These are phyloP conservation scores for Amylocystis lapponica DNA, from an alignment of 768 basidiomycete genomes.

Conservation along the genomic window DNA sequence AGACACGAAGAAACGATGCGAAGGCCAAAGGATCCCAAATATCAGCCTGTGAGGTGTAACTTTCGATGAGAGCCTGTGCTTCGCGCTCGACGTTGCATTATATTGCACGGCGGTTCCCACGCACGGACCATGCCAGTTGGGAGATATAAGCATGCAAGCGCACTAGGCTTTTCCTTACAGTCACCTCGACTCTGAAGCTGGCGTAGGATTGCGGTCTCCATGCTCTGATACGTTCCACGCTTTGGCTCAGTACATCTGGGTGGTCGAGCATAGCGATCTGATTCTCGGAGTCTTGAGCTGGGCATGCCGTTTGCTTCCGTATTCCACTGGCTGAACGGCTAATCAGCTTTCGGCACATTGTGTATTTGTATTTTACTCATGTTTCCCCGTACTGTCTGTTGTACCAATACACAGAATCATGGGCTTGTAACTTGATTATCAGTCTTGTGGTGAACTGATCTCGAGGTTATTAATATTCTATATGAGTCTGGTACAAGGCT, in stretches of 20 bases:
- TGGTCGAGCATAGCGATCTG: constrained; percentile 46
- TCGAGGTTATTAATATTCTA: no score
- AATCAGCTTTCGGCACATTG: constrained; percentile 71
- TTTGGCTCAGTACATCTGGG: constrained; percentile 19
- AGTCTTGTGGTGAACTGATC: no score
- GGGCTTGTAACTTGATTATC: no score
- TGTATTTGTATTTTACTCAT: no score
- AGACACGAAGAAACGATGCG: no score
- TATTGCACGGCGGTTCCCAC: constrained; percentile 22
- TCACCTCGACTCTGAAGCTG: constrained; percentile 36
- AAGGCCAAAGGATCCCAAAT: no score
- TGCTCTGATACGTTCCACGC: constrained; percentile 10
- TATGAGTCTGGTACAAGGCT: no score
- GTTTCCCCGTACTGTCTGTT: no score
- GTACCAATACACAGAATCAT: no score
- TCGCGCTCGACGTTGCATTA: constrained; percentile 11
- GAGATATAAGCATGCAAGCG: neutral
- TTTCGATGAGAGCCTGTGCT: constrained; percentile 41
- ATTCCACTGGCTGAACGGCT: constrained; percentile 47
- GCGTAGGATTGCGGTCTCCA: constrained; percentile 20
- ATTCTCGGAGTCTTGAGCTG: constrained; percentile 45
- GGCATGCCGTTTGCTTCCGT: constrained; percentile 58
- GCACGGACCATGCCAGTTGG: constrained; percentile 47
- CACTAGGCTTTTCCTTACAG: constrained; percentile 26
- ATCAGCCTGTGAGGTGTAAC: constrained; percentile 68